Evolutionary conservation across 2,329 filamentous ascomycete genomes (phyloP).

Genomic region (Paracorniculantispora psalliotae): DNA sequence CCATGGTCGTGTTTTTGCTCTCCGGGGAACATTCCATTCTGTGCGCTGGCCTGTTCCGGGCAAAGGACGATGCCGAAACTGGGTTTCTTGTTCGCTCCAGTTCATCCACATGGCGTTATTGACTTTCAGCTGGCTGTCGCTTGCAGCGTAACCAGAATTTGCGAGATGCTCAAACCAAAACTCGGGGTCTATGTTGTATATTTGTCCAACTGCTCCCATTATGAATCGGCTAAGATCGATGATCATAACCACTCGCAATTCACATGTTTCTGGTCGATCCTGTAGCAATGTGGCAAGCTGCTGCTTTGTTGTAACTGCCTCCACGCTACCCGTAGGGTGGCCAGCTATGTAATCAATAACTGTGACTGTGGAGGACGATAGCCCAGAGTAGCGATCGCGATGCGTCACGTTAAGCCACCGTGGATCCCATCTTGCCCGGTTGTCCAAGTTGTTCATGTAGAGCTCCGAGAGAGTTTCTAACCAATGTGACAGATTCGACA

Average conservation of each 20-base stretch:
- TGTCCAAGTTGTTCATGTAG: constrained; percentile 27
- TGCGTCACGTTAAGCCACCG: constrained; percentile 23
- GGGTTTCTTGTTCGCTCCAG: constrained; percentile 24
- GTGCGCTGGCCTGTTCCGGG: constrained; percentile 21
- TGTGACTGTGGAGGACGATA: constrained; percentile 17
- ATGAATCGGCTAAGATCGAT: constrained; percentile 26
- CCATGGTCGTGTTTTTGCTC: constrained; percentile 17
- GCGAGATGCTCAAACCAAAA: constrained; percentile 27
- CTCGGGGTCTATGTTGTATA: constrained; percentile 24
- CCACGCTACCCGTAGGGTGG: constrained; percentile 11
- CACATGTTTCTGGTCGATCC: constrained; percentile 14
- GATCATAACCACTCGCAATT: constrained; percentile 22
- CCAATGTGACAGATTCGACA: constrained; percentile 24
- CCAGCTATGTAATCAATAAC: constrained; percentile 21
- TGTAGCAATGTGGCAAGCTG: constrained; percentile 17
- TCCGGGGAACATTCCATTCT: constrained; percentile 20
- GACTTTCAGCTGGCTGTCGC: constrained; percentile 25
- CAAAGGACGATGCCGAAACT: constrained; percentile 21
- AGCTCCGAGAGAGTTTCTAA: constrained; percentile 25
- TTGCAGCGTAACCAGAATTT: constrained; percentile 23
- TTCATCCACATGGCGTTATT: constrained; percentile 27
- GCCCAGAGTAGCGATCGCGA: constrained; percentile 21
- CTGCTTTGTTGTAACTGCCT: constrained; percentile 12
- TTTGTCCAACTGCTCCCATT: constrained; percentile 25
- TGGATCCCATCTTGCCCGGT: constrained; percentile 23